A percentile compares a stretch with the other conserved stretches of the same genome.
These are phyloP conservation scores for Orbilia oligospora DNA, from an alignment of 2,329 filamentous ascomycete species.

Conservation along the genomic window DNA sequence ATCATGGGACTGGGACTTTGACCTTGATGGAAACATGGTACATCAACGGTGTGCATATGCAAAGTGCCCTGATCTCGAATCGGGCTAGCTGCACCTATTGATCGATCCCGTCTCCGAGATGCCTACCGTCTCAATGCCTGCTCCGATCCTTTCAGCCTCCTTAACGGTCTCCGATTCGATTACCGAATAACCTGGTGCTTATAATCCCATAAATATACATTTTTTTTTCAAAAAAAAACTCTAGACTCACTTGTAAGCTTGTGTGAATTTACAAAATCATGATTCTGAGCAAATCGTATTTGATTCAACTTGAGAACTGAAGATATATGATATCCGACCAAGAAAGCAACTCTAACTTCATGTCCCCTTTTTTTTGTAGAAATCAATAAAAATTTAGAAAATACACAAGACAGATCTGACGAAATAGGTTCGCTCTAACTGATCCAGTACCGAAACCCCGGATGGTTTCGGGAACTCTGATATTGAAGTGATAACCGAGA, in stretches of 20 bases:
- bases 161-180: neutral
- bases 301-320: too few species aligned
- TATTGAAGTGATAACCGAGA: constrained; percentile 31
- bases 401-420: too few species aligned
- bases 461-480: constrained; percentile 4
- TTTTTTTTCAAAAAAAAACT: too few species aligned
- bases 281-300: too few species aligned
- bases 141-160: constrained; percentile 18
- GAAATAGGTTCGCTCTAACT: too few species aligned
- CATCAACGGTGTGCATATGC: constrained; percentile 23
- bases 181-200: neutral
- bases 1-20: constrained; percentile 31
- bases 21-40: constrained; percentile 29
- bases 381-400: too few species aligned
- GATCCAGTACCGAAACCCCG: neutral
- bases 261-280: too few species aligned
- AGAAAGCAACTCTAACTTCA: too few species aligned
- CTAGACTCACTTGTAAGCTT: too few species aligned
- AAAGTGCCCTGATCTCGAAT: constrained; percentile 24
- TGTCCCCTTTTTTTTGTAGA: too few species aligned
- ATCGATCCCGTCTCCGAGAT: constrained; percentile 20
- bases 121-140: constrained; percentile 4
- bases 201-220: too few species aligned
- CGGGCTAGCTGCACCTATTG: constrained; percentile 19
- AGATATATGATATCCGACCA: too few species aligned